phyloP scores from a whole-genome alignment of 345 rosid species.

The Boechera retrofracta region DNA sequence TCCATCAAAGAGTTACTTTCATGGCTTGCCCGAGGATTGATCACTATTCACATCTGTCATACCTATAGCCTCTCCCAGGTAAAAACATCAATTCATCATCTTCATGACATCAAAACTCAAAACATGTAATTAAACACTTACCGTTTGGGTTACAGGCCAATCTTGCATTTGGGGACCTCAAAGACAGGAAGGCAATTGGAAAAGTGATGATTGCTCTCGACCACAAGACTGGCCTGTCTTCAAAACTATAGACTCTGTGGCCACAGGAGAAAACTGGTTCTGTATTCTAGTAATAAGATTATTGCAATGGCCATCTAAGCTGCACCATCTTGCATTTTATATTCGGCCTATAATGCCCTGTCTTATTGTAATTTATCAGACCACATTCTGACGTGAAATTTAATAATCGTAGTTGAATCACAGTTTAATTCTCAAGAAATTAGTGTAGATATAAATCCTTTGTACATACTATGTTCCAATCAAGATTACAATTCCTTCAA shows the following conservation, averaged over 20 bases:
- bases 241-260: conserved; percentile 60
- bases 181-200: conserved; percentile 87
- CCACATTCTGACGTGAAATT: conserved; percentile 1
- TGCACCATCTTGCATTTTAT: background rate
- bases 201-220: conserved; percentile 79
- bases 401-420: background rate
- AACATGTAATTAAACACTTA: background rate
- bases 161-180: conserved; percentile 79
- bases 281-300: conserved; percentile 24
- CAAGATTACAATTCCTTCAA: conserved; percentile 33
- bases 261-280: background rate
- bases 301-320: conserved; percentile 10
- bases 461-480: conserved; percentile 38
- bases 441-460: background rate
- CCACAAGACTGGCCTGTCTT: conserved; percentile 45
- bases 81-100: background rate
- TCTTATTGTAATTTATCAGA: background rate
- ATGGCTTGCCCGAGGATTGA: conserved; percentile 73
- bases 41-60: conserved; percentile 77
- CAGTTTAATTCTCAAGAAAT: conserved; percentile 4
- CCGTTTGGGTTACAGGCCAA: conserved; percentile 58
- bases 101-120: background rate
- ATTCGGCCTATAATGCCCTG: background rate
- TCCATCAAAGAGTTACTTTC: conserved; percentile 77
- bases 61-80: conserved; percentile 75